Evolutionary conservation across 2,329 filamentous ascomycete species (phyloP).

Genomic region (Xylaria digitata): DNA sequence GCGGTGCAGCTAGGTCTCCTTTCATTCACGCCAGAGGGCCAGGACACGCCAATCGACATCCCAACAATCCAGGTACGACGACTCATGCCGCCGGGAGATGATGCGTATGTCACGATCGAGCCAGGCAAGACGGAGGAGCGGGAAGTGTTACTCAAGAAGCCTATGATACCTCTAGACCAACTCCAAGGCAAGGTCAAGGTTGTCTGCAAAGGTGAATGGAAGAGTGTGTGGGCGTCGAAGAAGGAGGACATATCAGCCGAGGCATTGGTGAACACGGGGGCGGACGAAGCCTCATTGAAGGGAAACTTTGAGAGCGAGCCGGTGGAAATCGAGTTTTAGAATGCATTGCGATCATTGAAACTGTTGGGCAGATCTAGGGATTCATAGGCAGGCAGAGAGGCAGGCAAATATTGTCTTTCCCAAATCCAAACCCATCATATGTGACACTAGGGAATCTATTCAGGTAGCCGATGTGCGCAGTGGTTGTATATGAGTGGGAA

Average conservation of each 20-base stretch:
- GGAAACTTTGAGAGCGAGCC: constrained; percentile 45
- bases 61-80: constrained; percentile 54
- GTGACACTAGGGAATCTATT: not conserved
- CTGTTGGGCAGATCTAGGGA: not conserved
- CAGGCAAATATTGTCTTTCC: not conserved
- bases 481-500: not conserved
- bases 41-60: constrained; percentile 51
- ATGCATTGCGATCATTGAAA: not conserved
- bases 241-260: constrained; percentile 41
- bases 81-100: constrained; percentile 55
- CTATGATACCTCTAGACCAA: constrained; percentile 51
- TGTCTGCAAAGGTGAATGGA: constrained; percentile 55
- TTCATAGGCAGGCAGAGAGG: not conserved
- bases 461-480: no score
- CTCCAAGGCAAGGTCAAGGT: constrained; percentile 51
- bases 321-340: constrained; percentile 43
- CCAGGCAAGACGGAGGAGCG: constrained; percentile 52
- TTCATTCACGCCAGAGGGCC: constrained; percentile 53
- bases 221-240: constrained; percentile 51
- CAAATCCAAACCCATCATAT: not conserved
- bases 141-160: constrained; percentile 53
- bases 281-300: constrained; percentile 40
- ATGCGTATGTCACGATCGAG: constrained; percentile 54
- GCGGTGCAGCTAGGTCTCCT: constrained; percentile 57
- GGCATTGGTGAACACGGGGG: constrained; percentile 40